Conservation (phyloP, 345 rosid species). For the Hypericum androsaemum region DNA sequence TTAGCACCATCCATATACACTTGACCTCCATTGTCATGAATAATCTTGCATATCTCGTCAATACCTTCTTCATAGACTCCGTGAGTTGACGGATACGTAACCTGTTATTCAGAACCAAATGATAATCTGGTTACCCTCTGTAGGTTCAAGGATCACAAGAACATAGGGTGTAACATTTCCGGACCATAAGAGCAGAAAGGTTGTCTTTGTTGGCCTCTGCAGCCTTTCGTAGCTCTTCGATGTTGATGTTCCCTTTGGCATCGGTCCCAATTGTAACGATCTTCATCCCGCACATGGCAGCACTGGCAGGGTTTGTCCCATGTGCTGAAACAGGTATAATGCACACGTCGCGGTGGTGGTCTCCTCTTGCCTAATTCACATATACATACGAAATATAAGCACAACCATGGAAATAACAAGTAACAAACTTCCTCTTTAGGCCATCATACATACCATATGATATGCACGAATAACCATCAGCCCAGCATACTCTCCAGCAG, state of each 20-base stretch:
- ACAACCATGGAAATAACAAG: too few species aligned
- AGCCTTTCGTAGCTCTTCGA: conserved; percentile 79
- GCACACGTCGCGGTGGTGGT: conserved; percentile 90
- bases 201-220: conserved; percentile 83
- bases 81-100: conserved; percentile 95
- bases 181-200: conserved; percentile 85
- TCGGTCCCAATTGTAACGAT: conserved; percentile 91
- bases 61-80: conserved; percentile 98
- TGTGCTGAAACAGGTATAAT: conserved; percentile 98
- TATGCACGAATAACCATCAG: conserved; percentile 98
- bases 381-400: too few species aligned
- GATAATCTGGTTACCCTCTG: not conserved
- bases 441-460: conserved; percentile 67
- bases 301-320: conserved; percentile 99
- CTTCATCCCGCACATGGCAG: conserved; percentile 99
- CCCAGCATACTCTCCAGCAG: conserved; percentile 96
- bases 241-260: conserved; percentile 94
- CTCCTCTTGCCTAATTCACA: conserved; percentile 98
- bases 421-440: too few species aligned
- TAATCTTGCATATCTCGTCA: conserved; percentile 85
- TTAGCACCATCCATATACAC: conserved; percentile 99
- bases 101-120: conserved; percentile 31
- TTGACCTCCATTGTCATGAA: conserved; percentile 95
- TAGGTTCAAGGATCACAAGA: too few species aligned
- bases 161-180: conserved; percentile 3